Percentiles rank a stretch among this genome's conserved stretches.
These are phyloP conservation scores for Paramyrothecium roridum DNA, from an alignment of 2,329 filamentous ascomycete genomes.

Conservation along the genomic window DNA sequence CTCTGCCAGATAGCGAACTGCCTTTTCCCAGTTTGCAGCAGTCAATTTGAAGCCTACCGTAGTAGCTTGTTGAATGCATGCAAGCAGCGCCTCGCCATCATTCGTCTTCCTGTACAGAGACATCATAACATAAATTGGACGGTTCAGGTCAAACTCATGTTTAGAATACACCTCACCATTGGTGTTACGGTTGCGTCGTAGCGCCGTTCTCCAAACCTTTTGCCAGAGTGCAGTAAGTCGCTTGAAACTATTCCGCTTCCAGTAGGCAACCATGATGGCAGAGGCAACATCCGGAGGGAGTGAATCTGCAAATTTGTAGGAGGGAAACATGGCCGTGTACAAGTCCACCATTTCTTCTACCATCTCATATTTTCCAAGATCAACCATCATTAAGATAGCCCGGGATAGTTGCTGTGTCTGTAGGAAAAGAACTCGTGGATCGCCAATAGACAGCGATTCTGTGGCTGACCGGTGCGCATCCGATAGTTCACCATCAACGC, in stretches of 20 bases:
- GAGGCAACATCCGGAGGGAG: conserved; percentile 55
- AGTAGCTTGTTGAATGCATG: conserved; percentile 53
- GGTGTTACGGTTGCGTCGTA: conserved; percentile 30
- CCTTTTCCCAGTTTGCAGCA: conserved; percentile 76
- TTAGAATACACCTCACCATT: conserved; percentile 34
- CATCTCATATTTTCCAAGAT: conserved; percentile 45
- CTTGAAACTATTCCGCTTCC: conserved; percentile 53
- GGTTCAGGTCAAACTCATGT: conserved; percentile 51
- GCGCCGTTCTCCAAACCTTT: conserved; percentile 49
- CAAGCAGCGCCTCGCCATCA: conserved; percentile 43
- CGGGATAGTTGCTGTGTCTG: conserved; percentile 25
- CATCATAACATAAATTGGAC: conserved; percentile 47
- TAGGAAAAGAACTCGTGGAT: conserved; percentile 13
- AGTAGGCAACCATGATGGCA: conserved; percentile 66
- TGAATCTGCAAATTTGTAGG: conserved; percentile 23
- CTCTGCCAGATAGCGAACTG: conserved; percentile 65
- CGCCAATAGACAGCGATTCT: not conserved
- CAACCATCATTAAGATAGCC: conserved; percentile 29
- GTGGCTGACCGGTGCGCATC: not conserved
- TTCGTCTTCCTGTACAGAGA: conserved; percentile 35
- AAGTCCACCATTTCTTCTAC: conserved; percentile 54
- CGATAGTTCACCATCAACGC: not conserved
- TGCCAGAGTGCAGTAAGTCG: conserved; percentile 67
- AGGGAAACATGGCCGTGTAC: conserved; percentile 41
- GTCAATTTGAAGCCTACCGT: conserved; percentile 70